Evolutionary conservation across 345 rosid genomes (phyloP).

Genomic region (Moricandia arvensis): DNA sequence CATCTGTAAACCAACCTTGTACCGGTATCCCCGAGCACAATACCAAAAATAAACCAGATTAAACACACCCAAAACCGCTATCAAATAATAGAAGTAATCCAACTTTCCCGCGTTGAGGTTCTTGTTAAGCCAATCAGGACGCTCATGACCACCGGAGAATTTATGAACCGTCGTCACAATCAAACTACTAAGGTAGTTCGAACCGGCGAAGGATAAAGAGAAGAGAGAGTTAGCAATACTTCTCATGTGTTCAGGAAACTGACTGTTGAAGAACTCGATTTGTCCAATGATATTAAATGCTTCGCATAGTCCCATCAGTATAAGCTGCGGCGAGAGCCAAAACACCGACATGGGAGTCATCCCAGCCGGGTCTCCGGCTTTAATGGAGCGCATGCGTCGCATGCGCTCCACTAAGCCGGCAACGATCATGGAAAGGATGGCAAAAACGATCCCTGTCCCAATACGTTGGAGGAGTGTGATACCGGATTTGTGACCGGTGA

Average conservation of each 20-base stretch:
- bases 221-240: slow-evolving; percentile 71
- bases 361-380: slow-evolving; percentile 39
- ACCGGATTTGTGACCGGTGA: slow-evolving; percentile 78
- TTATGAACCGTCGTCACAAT: slow-evolving; percentile 62
- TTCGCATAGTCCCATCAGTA: slow-evolving; percentile 78
- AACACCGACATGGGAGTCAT: slow-evolving; percentile 64
- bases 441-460: slow-evolving; percentile 73
- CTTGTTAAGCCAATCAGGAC: slow-evolving; percentile 72
- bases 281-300: slow-evolving; percentile 83
- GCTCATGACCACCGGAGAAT: slow-evolving; percentile 46
- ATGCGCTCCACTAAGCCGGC: slow-evolving; percentile 68
- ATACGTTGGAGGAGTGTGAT: slow-evolving; percentile 76
- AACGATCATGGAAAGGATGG: slow-evolving; percentile 64
- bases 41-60: slow-evolving; percentile 61
- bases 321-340: slow-evolving; percentile 80
- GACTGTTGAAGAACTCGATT: slow-evolving; percentile 77
- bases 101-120: slow-evolving; percentile 68
- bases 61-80: slow-evolving; percentile 58
- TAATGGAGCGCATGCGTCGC: slow-evolving; percentile 51
- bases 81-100: slow-evolving; percentile 84
- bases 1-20: slow-evolving; percentile 49
- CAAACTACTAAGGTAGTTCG: slow-evolving; percentile 69
- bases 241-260: slow-evolving; percentile 88
- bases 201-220: slow-evolving; percentile 62
- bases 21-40: slow-evolving; percentile 68